Evolutionary conservation across 495 filamentous ascomycete genomes (phyloP).

Genomic region (Hapsidospora chrysogenum): DNA sequence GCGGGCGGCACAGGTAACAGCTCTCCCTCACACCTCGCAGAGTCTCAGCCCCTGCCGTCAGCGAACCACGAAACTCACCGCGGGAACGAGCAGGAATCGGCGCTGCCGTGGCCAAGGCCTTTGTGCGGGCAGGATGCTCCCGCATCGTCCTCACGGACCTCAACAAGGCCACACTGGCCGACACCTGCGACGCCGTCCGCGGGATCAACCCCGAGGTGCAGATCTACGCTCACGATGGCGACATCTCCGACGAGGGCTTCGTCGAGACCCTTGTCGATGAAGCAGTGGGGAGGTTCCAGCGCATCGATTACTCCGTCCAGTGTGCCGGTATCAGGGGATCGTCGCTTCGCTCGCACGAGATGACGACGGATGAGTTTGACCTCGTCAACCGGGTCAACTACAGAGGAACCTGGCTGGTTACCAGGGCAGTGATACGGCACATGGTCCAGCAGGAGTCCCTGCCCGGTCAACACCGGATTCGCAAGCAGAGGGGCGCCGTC

Average conservation of each 20-base stretch:
- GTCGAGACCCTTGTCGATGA: conserved; percentile 21
- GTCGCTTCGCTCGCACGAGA: conserved; percentile 8
- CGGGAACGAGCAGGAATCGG: conserved; percentile 38
- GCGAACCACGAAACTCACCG: too few relatives aligned
- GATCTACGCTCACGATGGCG: conserved; percentile 17
- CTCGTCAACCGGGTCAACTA: too few relatives aligned
- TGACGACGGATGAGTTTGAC: too few relatives aligned
- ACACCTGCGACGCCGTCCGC: conserved; percentile 16
- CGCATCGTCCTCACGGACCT: conserved; percentile 34
- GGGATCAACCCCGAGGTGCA: conserved; percentile 12
- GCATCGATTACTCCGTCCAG: conserved; percentile 38
- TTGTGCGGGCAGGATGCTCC: conserved; percentile 31
- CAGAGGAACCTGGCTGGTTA: too few relatives aligned
- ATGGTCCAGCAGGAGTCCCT: too few relatives aligned
- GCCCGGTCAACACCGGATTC: too few relatives aligned
- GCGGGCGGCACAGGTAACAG: conserved; percentile 9
- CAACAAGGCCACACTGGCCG: conserved; percentile 17
- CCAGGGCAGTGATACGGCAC: too few relatives aligned
- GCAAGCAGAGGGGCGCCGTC: too few relatives aligned
- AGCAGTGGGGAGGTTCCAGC: conserved; percentile 15
- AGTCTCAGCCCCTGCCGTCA: not conserved
- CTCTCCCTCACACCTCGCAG: not conserved
- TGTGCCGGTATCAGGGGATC: too few relatives aligned
- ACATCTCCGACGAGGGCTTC: conserved; percentile 25
- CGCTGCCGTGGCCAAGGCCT: conserved; percentile 30